Evolutionary conservation across 768 basidiomycete species (phyloP), one percentile per base, ranked within the genome.

Genomic region (Porpolomopsis calyptriformis): DNA sequence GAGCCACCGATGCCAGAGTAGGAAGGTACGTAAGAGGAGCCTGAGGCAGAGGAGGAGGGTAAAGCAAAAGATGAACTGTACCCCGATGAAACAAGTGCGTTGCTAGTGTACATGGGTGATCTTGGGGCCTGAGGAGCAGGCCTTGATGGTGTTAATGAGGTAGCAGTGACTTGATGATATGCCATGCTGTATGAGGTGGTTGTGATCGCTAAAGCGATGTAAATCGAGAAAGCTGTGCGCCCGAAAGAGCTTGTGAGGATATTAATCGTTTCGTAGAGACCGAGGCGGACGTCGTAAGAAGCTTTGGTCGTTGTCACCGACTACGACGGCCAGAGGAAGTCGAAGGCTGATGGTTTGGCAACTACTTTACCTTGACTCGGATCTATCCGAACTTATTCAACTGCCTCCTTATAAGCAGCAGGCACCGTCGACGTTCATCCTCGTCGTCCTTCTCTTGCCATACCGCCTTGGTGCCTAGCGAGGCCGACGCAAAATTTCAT

Each of bases 1-100:
- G 85, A 82, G 37, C 77, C 87, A 40, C 87, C 87, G 50, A 89
- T 89, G 45, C 87, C 85, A 5, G 81, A 75, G 63, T 87, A 87
- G n/a, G 76, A 71, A 11, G 74, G 56, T 18, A 71, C 66, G 59
- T 83, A 84, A 3, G 81, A 74, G 0, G 83, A 80, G 39, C 69
- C 64, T 1, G 78, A 72, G 12, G 77, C 69, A 2, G 73, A 68
- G 20, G 68, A 61, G 46, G 64, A 71, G 49, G 69, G 64, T 55
- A 76, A 67, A 3, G 76, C 69, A 55, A 80, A 80, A 1, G 80
- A 74, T 1, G 76, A 57, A 53, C 68, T 75, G 62, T 82, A 84
- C 34, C 77, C 77, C 24, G 77, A 71, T 48, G 57, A 66, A n/a
- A 69, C 59, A 41, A 80, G 69, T 10, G 70, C 57, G 51, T 64